A percentile compares a stretch with the other conserved stretches of the same genome.
These are phyloP conservation scores for Phialophora tarda DNA, from an alignment of 2,329 filamentous ascomycete species.

Conservation along the genomic window DNA sequence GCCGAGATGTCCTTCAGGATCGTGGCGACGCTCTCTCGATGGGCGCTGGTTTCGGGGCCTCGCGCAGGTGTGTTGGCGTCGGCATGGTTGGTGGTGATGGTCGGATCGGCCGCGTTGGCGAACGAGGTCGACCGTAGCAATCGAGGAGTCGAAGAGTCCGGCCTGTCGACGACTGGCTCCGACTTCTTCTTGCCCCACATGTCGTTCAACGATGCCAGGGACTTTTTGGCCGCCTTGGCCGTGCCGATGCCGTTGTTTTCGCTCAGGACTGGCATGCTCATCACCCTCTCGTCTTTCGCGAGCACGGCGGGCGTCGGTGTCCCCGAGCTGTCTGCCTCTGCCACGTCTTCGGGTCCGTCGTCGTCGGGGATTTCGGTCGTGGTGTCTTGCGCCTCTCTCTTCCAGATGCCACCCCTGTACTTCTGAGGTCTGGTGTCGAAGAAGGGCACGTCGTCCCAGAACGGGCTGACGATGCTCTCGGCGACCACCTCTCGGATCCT, in stretches of 20 bases:
- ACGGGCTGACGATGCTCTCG: conserved; percentile 87
- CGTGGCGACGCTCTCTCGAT: conserved; percentile 64
- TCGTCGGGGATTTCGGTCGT: conserved; percentile 43
- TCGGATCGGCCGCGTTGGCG: conserved; percentile 65
- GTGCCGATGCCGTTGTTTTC: conserved; percentile 50
- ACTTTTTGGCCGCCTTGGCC: conserved; percentile 46
- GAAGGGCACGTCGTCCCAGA: conserved; percentile 96
- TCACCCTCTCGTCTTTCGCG: conserved; percentile 41
- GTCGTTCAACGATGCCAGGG: conserved; percentile 33
- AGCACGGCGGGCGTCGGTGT: conserved; percentile 35
- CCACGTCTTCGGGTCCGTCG: conserved; percentile 43
- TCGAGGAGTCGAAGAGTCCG: conserved; percentile 51
- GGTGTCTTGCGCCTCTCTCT: conserved; percentile 45
- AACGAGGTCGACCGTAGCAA: conserved; percentile 68
- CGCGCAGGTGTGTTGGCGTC: conserved; percentile 69
- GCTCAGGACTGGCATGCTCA: conserved; percentile 46
- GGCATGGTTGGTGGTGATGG: conserved; percentile 69
- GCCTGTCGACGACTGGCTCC: conserved; percentile 35
- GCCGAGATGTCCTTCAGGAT: conserved; percentile 70
- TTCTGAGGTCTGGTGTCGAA: conserved; percentile 77
- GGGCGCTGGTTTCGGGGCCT: conserved; percentile 60
- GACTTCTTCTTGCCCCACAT: conserved; percentile 39
- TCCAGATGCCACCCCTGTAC: conserved; percentile 86
- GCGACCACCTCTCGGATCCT: conserved; percentile 91
- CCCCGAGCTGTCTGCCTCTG: conserved; percentile 32